Evolutionary conservation across 2,329 filamentous ascomycete species (phyloP).

Genomic region (Trichophyton schoenleinii): DNA sequence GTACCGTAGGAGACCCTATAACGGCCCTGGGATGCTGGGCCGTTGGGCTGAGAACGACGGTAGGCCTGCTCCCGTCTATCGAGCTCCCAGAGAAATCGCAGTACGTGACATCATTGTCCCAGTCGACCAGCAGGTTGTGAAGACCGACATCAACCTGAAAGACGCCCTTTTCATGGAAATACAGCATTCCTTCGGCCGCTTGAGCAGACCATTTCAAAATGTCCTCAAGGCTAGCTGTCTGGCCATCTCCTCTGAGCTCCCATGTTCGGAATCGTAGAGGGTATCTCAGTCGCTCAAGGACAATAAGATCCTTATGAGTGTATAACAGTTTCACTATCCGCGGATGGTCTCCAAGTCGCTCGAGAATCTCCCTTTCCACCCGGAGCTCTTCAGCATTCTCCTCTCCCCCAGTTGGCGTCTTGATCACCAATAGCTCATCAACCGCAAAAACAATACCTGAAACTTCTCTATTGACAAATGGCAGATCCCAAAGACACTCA

Average conservation of each 20-base stretch:
- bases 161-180: slow-evolving; percentile 12
- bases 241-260: slow-evolving; percentile 3
- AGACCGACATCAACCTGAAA: slow-evolving; percentile 14
- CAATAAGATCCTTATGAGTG: neutral
- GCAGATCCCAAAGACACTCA: neutral
- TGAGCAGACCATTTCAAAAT: slow-evolving; percentile 14
- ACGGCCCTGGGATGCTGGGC: slow-evolving; percentile 3
- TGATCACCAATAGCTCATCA: slow-evolving; percentile 5
- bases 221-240: neutral
- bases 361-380: slow-evolving; percentile 3
- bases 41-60: neutral
- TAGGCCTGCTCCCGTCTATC: slow-evolving; percentile 12
- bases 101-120: slow-evolving; percentile 12
- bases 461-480: slow-evolving; percentile 1
- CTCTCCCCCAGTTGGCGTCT: neutral
- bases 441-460: slow-evolving; percentile 3
- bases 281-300: slow-evolving; percentile 8
- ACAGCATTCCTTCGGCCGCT: slow-evolving; percentile 10
- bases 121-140: slow-evolving; percentile 15
- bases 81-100: slow-evolving; percentile 16
- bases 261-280: slow-evolving; percentile 5
- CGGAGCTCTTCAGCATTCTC: neutral
- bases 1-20: slow-evolving; percentile 8
- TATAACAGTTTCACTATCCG: slow-evolving; percentile 6
- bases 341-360: slow-evolving; percentile 6